Base-by-base conservation (phyloP, 345 rosid genomes). In the Eucalyptus curtisii region DNA sequence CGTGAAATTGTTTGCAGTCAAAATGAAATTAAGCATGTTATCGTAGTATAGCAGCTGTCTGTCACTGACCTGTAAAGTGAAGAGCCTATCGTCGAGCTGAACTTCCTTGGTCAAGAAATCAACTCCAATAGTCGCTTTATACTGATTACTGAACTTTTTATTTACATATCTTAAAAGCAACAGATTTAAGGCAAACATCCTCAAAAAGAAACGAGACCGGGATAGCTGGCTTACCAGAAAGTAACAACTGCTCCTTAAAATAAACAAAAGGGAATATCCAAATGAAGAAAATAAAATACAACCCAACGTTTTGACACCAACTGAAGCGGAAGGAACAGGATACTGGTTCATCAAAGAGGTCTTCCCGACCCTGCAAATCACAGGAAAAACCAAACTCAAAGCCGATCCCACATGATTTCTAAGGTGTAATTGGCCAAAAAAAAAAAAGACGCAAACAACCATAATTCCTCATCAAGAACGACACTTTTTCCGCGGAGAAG, bases 281-380 rank as follows among this genome's bases (percentile, higher is more conserved):
- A 2, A 76, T 6, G 2, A 76, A 47, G 24, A 87, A 64, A 81
- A 19, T 9, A 79, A 87, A 53, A 30, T 52, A 52, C 19, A 33
- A 49, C 7, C 40, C 17, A 50, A 40, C 30, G 49, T 48, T n/a
- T 7, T 1, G 24, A 8, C 30, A 30, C 10, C 7, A 27, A 89
- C 42, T 71, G 86, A 24, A 53, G 84, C 47, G 24, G 30, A 30
- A 76, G 30, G 47, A 76, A 76, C 30, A 92, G 96, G 95, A 92
- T 96, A 98, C 97, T 97, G 99, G 90, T 97, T 98, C 99, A 98
- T 98, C 96, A 96, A 93, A 24, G 98, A 98, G 66, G 98, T 98
- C 95, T 96, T 98, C 82, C 99, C 98, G 25, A 98, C 99, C 95
- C 99, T 98, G 94, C 86, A 92, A 86, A 89, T 88, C 87, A 92